Evolutionary conservation across 306 rosid species (phyloP).

Genomic region (Casuarina equisetifolia): DNA sequence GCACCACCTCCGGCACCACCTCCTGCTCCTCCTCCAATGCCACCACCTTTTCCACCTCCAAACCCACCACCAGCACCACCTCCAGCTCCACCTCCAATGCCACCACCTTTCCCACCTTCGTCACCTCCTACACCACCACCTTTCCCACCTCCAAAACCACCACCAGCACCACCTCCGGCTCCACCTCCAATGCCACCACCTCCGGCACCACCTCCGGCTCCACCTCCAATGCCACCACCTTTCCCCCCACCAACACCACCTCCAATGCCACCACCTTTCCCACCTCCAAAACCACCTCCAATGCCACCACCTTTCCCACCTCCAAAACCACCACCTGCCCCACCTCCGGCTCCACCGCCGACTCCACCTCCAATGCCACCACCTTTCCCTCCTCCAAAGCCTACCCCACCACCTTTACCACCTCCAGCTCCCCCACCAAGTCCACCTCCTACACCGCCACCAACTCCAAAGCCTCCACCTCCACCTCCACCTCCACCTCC

Average conservation of each 20-base stretch:
- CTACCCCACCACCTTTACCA: background rate
- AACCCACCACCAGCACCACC: constrained; percentile 12
- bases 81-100: background rate
- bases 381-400: constrained; percentile 22
- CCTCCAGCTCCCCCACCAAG: constrained; percentile 16
- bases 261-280: constrained; percentile 42
- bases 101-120: constrained; percentile 13
- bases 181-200: constrained; percentile 17
- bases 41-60: constrained; percentile 16
- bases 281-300: constrained; percentile 9
- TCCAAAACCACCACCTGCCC: constrained; percentile 1
- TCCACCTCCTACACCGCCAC: constrained; percentile 9
- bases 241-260: constrained; percentile 20
- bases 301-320: constrained; percentile 12
- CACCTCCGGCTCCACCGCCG: constrained; percentile 16
- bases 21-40: background rate
- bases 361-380: constrained; percentile 23
- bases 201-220: background rate
- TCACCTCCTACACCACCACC: constrained; percentile 4
- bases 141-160: constrained; percentile 2
- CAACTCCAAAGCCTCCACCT: constrained; percentile 4
- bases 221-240: background rate
- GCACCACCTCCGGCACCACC: constrained; percentile 26
- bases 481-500: constrained; percentile 17
- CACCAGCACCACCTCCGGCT: background rate